Evolutionary conservation across 192 early-diverging fungal genomes (phyloP), one percentile per base, ranked within the genome.

Genomic region (Phycomyces blakesleeanus): DNA sequence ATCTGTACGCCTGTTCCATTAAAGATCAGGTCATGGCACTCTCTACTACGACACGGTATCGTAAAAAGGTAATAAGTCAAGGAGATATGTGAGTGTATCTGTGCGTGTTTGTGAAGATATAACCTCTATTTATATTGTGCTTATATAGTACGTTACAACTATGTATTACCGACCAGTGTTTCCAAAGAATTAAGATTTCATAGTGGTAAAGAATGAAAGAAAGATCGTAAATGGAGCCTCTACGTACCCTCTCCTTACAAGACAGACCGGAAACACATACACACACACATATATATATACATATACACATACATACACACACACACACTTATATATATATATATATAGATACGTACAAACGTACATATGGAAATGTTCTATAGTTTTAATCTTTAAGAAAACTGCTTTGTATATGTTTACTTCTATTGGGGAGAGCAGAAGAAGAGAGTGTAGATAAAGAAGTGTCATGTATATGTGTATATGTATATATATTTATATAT

Each of bases 21-120:
- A 85, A 91, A 61, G 93, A 97, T 61, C 91, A 94, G 15, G 95
- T 98, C 16, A 92, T 98, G 91, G 95, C 95, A 14, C 79, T 98
- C 42, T 89, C 88, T 26, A 85, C 83, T 25, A 97, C 97, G 11
- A 85, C 91, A 34, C 84, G 96, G 58, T 98, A 98, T 71, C 81
- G 93, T 55, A 93, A 91, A 63, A 98, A 98, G 89, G 77, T 76
- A 61, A 34, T 2, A 34, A 66, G 20, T 22, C n/a, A 57, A 42
- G 25, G 57, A 37, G 15, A 22, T 24, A 22, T n/a, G n/a, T n/a
- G n/a, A n/a, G n/a, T n/a, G n/a, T n/a, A n/a, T n/a, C n/a, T n/a
- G 50, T 34, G 38, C 5, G 16, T 26, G n/a, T 51, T 3, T 27
- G 11, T 14, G 6, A 9, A 50, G 8, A 10, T 18, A 16, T 39